Base-by-base conservation (phyloP, 164 flowering plant species). In the Litsea cubeba region DNA sequence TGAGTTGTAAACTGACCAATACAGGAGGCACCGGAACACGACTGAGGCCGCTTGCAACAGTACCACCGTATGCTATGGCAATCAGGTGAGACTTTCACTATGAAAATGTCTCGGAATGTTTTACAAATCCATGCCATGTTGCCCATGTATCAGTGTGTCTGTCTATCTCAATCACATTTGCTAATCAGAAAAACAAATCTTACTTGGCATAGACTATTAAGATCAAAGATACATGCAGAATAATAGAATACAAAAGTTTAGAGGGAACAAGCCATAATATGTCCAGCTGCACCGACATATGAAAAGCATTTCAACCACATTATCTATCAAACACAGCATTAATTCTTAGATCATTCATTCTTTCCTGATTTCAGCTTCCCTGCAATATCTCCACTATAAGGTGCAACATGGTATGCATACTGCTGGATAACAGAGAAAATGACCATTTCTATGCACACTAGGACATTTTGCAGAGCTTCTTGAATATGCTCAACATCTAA, bases 391-490 rank as follows among this genome's bases (percentile, higher is more conserved):
- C 98, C 97, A 66, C 89, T 93, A 81, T 95, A 95, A 71, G 99
- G 97, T 12, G 87, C 66, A 66, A 83, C 90, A 79, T 89, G 90
- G 84, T 77, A 95, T 14, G 98, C 99, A 78, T 95, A 89, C 81
- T 93, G 96, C 83, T 95, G 99, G 68, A 95, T 80, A 69, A 93
- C 89, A 17, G 98, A 87, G 74, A 95, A 93, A 67, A 93, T 54
- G 18, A 95, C 93, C 98, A 95, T 95, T 80, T 95, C 99, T 25
- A 90, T 26, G 70, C 92, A 88, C 1, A 95, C 86, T 77, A 95
- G 74, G 20, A 90, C 84, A 73, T 95, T 95, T 77, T 95, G 99
- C 65, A 87, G 71, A 15, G 91, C 97, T 84, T 91, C 92, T 71
- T 90, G 85, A 51, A 93, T 73, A 80, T 91, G 97, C 81, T 89